These are phyloP conservation scores for Magnusiomyces ingens DNA, from an alignment of 1,139 yeast species.

Conservation along the genomic window DNA sequence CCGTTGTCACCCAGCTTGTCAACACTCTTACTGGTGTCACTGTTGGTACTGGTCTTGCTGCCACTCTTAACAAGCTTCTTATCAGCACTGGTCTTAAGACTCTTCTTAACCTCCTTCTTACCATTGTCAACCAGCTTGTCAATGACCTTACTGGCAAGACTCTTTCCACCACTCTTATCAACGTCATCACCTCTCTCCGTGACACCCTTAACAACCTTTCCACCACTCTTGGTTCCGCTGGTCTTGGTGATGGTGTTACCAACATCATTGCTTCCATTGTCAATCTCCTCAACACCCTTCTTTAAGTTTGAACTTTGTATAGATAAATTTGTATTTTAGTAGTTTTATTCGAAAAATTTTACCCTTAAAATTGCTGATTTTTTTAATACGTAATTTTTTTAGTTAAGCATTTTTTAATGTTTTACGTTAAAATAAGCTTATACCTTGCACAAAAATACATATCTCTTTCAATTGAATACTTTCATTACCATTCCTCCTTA, in stretches of 20 bases:
- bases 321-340: too few species aligned
- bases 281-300: too few species aligned
- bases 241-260: background rate
- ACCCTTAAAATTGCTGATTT: too few species aligned
- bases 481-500: too few species aligned
- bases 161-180: background rate
- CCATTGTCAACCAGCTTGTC: slow-evolving; percentile 3
- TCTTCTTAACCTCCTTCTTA: background rate
- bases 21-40: background rate
- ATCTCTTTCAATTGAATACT: too few species aligned
- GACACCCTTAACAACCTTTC: background rate
- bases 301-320: too few species aligned
- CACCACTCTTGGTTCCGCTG: background rate
- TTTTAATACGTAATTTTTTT: too few species aligned
- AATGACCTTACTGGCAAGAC: slow-evolving; percentile 2
- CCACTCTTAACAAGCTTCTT: slow-evolving; percentile 1
- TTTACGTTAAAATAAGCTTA: too few species aligned
- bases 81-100: slow-evolving; percentile 7
- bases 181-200: background rate
- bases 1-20: slow-evolving; percentile 1
- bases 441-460: too few species aligned
- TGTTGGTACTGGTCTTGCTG: slow-evolving; percentile 1
- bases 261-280: too few species aligned
- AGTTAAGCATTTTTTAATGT: too few species aligned
- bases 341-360: too few species aligned